Evolutionary conservation across 306 rosid genomes (phyloP).

Genomic region (Trichosanthes truncata): DNA sequence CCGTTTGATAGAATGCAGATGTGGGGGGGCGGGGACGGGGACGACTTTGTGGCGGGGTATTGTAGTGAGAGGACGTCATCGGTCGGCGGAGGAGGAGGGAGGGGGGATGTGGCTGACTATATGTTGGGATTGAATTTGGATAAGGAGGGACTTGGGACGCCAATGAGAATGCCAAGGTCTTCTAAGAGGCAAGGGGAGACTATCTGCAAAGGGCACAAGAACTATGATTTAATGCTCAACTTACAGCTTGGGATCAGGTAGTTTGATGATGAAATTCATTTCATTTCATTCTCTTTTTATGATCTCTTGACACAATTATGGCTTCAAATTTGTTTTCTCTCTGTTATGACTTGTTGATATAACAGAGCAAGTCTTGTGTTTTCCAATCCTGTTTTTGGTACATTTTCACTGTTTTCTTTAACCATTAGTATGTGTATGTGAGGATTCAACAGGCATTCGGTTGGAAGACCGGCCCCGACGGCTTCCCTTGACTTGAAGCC

Average conservation of each 20-base stretch:
- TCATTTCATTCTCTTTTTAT: neutral
- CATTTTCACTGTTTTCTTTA: neutral
- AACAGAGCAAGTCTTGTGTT: neutral
- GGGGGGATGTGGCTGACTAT: slow-evolving; percentile 5
- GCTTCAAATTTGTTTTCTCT: neutral
- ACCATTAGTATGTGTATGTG: neutral
- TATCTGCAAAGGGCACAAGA: slow-evolving; percentile 73
- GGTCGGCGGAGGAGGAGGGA: neutral
- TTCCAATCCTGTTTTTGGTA: neutral
- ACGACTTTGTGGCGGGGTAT: neutral
- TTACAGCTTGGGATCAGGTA: slow-evolving; percentile 90
- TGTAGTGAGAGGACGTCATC: slow-evolving; percentile 4
- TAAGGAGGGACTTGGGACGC: slow-evolving; percentile 15
- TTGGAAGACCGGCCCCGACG: slow-evolving; percentile 80
- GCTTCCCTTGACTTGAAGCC: slow-evolving; percentile 83
- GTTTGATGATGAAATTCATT: neutral
- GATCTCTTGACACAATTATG: neutral
- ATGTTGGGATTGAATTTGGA: slow-evolving; percentile 18
- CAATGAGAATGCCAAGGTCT: slow-evolving; percentile 35
- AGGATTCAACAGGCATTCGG: slow-evolving; percentile 58
- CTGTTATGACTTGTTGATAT: neutral
- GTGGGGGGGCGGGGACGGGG: slow-evolving; percentile 26
- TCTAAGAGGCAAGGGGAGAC: slow-evolving; percentile 76
- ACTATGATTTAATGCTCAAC: slow-evolving; percentile 86
- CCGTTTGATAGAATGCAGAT: slow-evolving; percentile 48